Conservation (phyloP, 306 rosid genomes). For the Corylus avellana region DNA sequence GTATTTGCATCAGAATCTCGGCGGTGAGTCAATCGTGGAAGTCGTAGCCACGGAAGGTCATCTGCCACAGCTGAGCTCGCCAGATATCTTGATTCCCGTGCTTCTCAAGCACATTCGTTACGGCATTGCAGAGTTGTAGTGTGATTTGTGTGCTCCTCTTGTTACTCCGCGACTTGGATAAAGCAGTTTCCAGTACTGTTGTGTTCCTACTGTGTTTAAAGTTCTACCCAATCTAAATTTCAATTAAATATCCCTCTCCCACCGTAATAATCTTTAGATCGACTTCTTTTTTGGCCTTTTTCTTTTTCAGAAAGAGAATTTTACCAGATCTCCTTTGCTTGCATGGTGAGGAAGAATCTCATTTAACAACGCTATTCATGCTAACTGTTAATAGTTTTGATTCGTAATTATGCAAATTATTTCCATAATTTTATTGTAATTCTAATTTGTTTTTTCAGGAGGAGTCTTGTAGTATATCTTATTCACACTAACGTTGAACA, state of each 20-base stretch:
- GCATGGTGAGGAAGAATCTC: background rate
- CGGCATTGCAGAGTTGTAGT: constrained; percentile 21
- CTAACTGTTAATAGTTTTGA: background rate
- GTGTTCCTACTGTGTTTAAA: too few relatives aligned
- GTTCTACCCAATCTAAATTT: too few relatives aligned
- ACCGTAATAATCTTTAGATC: too few relatives aligned
- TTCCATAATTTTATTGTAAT: background rate
- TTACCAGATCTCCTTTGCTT: background rate
- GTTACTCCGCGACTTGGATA: too few relatives aligned
- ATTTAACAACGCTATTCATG: background rate
- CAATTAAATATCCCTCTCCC: too few relatives aligned
- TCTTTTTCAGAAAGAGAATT: background rate
- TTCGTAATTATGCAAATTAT: background rate
- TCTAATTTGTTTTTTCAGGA: too few relatives aligned
- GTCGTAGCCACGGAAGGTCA: constrained; percentile 54
- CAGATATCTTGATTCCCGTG: constrained; percentile 43
- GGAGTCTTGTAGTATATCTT: too few relatives aligned
- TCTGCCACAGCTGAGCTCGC: constrained; percentile 53
- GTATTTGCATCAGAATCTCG: constrained; percentile 42
- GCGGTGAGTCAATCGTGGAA: constrained; percentile 43
- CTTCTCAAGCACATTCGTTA: constrained; percentile 41
- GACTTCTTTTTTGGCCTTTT: background rate
- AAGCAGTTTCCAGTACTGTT: too few relatives aligned
- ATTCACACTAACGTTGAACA: too few relatives aligned
- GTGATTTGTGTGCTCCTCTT: background rate